Percentiles rank a stretch among this genome's conserved stretches.
Conservation (phyloP, 2,329 filamentous ascomycete genomes). For the Penicillium expansum region DNA sequence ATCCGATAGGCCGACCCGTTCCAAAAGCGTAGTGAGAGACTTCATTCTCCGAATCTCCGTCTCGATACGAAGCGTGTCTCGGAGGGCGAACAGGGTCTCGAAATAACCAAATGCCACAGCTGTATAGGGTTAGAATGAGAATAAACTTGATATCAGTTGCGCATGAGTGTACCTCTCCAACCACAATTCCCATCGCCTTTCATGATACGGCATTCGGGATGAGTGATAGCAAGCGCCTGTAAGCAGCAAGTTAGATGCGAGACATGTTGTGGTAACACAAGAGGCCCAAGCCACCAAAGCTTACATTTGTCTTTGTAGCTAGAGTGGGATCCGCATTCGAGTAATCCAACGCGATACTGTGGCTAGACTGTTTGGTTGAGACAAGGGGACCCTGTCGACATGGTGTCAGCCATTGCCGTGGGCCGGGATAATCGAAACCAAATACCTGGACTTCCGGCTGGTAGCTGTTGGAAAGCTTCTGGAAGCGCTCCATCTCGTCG, state of each 20-base stretch:
- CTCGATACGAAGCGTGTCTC: conserved; percentile 63
- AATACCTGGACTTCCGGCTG: conserved; percentile 56
- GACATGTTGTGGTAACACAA: not conserved
- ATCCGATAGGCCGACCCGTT: conserved; percentile 64
- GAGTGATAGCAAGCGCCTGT: conserved; percentile 76
- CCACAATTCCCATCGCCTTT: conserved; percentile 95
- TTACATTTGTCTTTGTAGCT: conserved; percentile 80
- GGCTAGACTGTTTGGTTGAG: conserved; percentile 72
- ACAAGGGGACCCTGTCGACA: conserved; percentile 72
- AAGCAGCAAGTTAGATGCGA: not conserved
- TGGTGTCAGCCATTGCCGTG: conserved; percentile 23
- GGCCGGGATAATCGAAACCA: not conserved
- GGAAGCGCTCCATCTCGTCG: conserved; percentile 60
- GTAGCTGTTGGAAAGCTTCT: conserved; percentile 61
- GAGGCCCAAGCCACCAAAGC: conserved; percentile 4
- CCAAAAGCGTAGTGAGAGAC: conserved; percentile 68
- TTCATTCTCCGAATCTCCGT: conserved; percentile 70
- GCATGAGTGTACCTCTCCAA: conserved; percentile 76
- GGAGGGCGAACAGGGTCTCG: conserved; percentile 71
- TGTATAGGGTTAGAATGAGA: conserved; percentile 40
- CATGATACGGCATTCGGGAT: conserved; percentile 82
- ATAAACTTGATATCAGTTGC: conserved; percentile 1
- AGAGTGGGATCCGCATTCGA: conserved; percentile 82
- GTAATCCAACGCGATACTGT: conserved; percentile 78
- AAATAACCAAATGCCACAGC: conserved; percentile 93